Conservation (phyloP, 2,329 filamentous ascomycete species). For the Ascosphaera acerosa region DNA sequence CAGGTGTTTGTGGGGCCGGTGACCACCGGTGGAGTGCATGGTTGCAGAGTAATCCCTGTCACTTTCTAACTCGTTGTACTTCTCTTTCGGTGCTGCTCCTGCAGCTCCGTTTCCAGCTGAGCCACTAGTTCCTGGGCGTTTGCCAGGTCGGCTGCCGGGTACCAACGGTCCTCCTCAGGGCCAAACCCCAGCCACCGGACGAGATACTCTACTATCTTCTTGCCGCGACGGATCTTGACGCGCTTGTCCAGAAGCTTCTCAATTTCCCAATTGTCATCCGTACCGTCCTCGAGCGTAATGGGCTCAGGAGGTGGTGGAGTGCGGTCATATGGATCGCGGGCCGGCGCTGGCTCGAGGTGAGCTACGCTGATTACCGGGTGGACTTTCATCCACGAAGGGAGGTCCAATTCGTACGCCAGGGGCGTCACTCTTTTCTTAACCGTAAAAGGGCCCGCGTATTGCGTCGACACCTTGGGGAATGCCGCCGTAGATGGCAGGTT, state of each 20-base stretch:
- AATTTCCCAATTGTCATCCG: background rate
- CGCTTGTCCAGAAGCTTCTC: background rate
- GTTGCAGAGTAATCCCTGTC: no score
- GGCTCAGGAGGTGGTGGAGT: background rate
- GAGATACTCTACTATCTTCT: background rate
- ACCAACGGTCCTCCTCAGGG: background rate
- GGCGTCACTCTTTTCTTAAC: constrained; percentile 1
- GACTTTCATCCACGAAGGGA: constrained; percentile 1
- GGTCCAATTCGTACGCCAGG: constrained; percentile 3
- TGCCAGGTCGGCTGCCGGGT: background rate
- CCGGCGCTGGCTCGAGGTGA: constrained; percentile 2
- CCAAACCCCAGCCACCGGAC: background rate
- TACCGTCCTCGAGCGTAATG: background rate
- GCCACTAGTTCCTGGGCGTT: background rate
- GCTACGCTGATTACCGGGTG: constrained; percentile 3
- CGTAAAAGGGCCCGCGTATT: constrained; percentile 2
- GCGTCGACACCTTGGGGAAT: background rate
- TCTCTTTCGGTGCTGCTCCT: no score
- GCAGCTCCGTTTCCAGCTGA: background rate
- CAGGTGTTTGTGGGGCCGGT: no score
- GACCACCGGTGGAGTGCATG: no score
- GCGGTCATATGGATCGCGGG: background rate
- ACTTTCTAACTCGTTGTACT: no score
- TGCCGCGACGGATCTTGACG: background rate
- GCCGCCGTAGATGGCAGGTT: background rate